Percentiles rank a stretch among this genome's conserved stretches.
Conservation (phyloP, 2,329 filamentous ascomycete species). For the Colletotrichum higginsianum region DNA sequence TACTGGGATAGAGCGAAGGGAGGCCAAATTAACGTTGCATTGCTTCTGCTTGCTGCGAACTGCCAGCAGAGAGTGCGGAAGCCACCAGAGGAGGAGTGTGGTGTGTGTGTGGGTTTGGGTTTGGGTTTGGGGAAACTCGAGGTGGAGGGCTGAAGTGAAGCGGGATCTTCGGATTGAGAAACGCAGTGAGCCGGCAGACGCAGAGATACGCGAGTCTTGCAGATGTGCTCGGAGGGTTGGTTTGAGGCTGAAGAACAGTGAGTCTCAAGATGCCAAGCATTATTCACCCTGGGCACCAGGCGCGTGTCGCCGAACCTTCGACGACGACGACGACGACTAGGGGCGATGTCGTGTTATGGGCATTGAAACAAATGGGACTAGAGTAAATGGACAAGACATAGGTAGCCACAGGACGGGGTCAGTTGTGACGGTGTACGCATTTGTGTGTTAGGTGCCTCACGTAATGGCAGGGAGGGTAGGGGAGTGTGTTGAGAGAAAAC, state of each 20-base stretch:
- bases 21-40: slow-evolving; percentile 37
- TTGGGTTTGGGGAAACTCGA: slow-evolving; percentile 23
- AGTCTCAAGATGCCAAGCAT: slow-evolving; percentile 42
- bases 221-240: slow-evolving; percentile 35
- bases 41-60: slow-evolving; percentile 11
- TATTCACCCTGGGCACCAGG: slow-evolving; percentile 20
- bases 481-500: neutral
- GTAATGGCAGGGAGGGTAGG: neutral
- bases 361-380: slow-evolving; percentile 33
- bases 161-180: slow-evolving; percentile 40
- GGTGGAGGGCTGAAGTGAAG: slow-evolving; percentile 37
- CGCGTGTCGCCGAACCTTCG: slow-evolving; percentile 35
- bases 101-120: slow-evolving; percentile 3
- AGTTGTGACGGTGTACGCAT: slow-evolving; percentile 5
- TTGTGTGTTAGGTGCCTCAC: neutral
- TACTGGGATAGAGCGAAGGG: slow-evolving; percentile 1
- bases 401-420: too few species aligned
- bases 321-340: neutral
- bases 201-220: slow-evolving; percentile 17
- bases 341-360: slow-evolving; percentile 34
- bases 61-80: neutral
- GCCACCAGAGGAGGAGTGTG: neutral
- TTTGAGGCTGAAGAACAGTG: slow-evolving; percentile 37
- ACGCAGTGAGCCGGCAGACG: slow-evolving; percentile 8
- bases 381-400: neutral